Conservation (phyloP, 164 flowering plant species). For the Annona squamosa region DNA sequence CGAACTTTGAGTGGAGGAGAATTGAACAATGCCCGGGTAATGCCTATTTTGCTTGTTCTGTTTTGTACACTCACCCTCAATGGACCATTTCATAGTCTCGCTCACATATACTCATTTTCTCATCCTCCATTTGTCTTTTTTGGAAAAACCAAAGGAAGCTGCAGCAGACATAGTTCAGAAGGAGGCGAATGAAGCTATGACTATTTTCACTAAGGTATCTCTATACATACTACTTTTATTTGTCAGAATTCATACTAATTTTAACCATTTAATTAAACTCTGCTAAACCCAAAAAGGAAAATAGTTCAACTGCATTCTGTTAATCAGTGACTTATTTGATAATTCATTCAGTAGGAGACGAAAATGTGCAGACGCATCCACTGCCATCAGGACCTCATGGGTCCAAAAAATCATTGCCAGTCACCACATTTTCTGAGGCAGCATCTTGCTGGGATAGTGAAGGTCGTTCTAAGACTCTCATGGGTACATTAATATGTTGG, state of each 20-base stretch:
- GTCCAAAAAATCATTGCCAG: background rate
- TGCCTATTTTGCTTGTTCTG: background rate
- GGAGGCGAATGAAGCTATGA: conserved; percentile 19
- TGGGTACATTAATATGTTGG: too few species aligned
- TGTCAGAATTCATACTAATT: too few species aligned
- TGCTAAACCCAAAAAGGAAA: too few species aligned
- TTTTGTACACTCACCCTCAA: background rate
- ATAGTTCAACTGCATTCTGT: too few species aligned
- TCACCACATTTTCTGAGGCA: too few species aligned
- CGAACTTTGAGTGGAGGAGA: conserved; percentile 44
- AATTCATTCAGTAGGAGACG: background rate
- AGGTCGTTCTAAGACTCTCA: too few species aligned
- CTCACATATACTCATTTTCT: background rate
- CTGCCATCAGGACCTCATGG: background rate
- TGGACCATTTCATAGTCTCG: too few species aligned
- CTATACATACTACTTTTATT: too few species aligned
- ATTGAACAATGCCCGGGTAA: conserved; percentile 48
- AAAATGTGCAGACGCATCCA: background rate
- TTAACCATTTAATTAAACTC: too few species aligned
- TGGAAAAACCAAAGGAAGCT: conserved; percentile 25
- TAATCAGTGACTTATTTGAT: background rate
- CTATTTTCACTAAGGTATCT: conserved; percentile 25
- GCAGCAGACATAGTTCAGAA: conserved; percentile 34
- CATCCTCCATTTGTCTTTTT: too few species aligned
- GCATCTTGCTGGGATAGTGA: too few species aligned